Base-by-base conservation (phyloP, 495 filamentous ascomycete species). In the Penicillium macrosclerotiorum region DNA sequence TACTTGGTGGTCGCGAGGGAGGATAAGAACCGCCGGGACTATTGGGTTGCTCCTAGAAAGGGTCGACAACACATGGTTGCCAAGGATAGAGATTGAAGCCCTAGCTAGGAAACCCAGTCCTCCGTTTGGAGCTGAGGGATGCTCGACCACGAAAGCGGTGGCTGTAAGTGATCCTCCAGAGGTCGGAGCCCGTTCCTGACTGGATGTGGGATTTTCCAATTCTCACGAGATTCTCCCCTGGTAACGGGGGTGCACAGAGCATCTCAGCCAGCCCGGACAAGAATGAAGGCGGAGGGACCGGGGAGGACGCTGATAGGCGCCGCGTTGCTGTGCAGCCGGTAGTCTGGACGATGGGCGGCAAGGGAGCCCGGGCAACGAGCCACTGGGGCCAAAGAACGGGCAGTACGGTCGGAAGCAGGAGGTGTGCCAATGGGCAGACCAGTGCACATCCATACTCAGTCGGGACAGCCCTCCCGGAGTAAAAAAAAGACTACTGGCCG, bases 351-450 rank as follows among this genome's bases (percentile, higher is more conserved):
- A 57, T 55, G 59, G 51, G 67, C 67, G 69, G 67, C 63, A 69
- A 71, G 69, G 69, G 69, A 73, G 69, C 55, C 69, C 64, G 52
- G 66, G 69, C 69, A 73, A 73, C 69, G n/a, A n/a, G n/a, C n/a
- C 37, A 51, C 37, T 42, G 54, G 54, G 54, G 49, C 49, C 30
- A 52, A 56, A 56, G 31, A 44, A 18, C 49, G 34, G 32, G 20
- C 35, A 19, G 23, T 19, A 8, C 34, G n/a, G n/a, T n/a, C n/a
- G n/a, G n/a, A n/a, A n/a, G n/a, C n/a, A 14, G 17, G 9, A 37
- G 3, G 2, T 20, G 11, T 13, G 19, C 36, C 45, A 22, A 13
- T 13, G 24, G 31, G 34, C 9, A 33, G 31, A 36, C 5, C 24
- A 16, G 5, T 30, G 49, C 24, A 38, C n/a, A 44, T 47, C 50